Base-by-base conservation (phyloP, 805 yeast genomes). In the Citeromyces nyonsensis region DNA sequence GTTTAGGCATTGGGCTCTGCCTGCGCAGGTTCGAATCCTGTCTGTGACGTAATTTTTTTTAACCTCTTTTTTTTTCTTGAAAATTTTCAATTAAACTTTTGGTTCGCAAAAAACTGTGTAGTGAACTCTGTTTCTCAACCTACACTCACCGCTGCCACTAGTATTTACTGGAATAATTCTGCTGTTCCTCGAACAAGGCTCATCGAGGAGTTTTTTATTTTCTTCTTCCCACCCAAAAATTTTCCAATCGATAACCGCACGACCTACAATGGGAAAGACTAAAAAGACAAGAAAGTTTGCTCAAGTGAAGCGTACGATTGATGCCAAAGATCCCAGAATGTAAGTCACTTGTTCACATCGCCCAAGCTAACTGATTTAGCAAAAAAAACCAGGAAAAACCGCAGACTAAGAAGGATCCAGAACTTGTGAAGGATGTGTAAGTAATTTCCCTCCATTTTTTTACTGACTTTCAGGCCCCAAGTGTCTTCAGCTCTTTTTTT, bases 21-120 rank as follows among this genome's bases (percentile, higher is more conserved):
- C 78, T 71, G 75, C 95, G 94, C 94, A 83, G 93, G 95, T 83
- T 83, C 95, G 95, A 83, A 83, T 83, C 95, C 93, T 83, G 94
- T 82, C 93, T 79, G 93, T 83, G 81, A 80, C 95, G 94, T 44
- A 51, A 55, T 60, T 61, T 69, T 67, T 54, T 43, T 34, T 29
- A 30, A 37, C 36, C 31, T 33, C 25, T 26, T 27, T 15, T 29
- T 27, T 3, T 27, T n/a, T 20, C n/a, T 10, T 31, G 8, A 18
- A 15, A 18, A n/a, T n/a, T 6, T 30, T 4, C 2, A 30, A 18
- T n/a, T n/a, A n/a, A n/a, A n/a, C n/a, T n/a, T n/a, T n/a, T n/a
- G n/a, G n/a, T n/a, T n/a, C n/a, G n/a, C n/a, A n/a, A n/a, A n/a
- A n/a, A n/a, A n/a, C n/a, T n/a, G n/a, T n/a, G n/a, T n/a, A n/a